These are phyloP conservation scores for Metschnikowia reukaufii DNA, from an alignment of 805 yeast genomes.

Conservation along the genomic window DNA sequence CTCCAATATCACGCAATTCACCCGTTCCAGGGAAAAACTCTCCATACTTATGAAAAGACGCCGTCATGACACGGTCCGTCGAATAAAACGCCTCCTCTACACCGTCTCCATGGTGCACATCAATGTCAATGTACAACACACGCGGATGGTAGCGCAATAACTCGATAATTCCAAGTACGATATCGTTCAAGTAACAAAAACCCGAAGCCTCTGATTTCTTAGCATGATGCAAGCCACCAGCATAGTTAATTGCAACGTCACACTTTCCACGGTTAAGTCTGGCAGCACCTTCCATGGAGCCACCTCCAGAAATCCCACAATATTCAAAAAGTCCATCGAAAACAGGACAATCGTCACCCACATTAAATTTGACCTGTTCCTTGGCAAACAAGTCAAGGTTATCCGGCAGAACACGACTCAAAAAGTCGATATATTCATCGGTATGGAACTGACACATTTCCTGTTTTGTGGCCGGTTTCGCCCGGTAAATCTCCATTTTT, in stretches of 20 bases:
- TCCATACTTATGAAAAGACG: slow-evolving; percentile 89
- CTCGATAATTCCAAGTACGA: slow-evolving; percentile 80
- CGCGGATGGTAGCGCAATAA: slow-evolving; percentile 80
- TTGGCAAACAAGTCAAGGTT: slow-evolving; percentile 82
- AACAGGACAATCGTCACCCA: slow-evolving; percentile 85
- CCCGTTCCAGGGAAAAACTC: slow-evolving; percentile 96
- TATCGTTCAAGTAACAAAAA: slow-evolving; percentile 87
- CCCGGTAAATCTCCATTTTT: slow-evolving; percentile 95
- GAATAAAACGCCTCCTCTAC: slow-evolving; percentile 93
- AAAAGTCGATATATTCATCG: slow-evolving; percentile 93
- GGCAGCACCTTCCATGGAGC: slow-evolving; percentile 87
- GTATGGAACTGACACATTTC: slow-evolving; percentile 99
- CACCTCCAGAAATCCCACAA: slow-evolving; percentile 81
- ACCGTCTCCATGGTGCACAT: slow-evolving; percentile 93
- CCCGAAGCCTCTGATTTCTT: slow-evolving; percentile 89
- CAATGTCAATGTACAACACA: slow-evolving; percentile 84
- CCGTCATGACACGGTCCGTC: slow-evolving; percentile 88
- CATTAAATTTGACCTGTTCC: slow-evolving; percentile 89
- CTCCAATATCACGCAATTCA: slow-evolving; percentile 78
- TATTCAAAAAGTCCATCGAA: slow-evolving; percentile 77
- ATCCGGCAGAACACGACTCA: slow-evolving; percentile 89
- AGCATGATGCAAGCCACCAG: slow-evolving; percentile 94
- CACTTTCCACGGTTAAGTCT: slow-evolving; percentile 78
- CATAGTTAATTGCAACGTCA: slow-evolving; percentile 90
- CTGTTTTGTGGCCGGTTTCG: slow-evolving; percentile 96